These are phyloP conservation scores for Ambrosiella xylebori DNA, from an alignment of 2,329 filamentous ascomycete species.

Conservation along the genomic window DNA sequence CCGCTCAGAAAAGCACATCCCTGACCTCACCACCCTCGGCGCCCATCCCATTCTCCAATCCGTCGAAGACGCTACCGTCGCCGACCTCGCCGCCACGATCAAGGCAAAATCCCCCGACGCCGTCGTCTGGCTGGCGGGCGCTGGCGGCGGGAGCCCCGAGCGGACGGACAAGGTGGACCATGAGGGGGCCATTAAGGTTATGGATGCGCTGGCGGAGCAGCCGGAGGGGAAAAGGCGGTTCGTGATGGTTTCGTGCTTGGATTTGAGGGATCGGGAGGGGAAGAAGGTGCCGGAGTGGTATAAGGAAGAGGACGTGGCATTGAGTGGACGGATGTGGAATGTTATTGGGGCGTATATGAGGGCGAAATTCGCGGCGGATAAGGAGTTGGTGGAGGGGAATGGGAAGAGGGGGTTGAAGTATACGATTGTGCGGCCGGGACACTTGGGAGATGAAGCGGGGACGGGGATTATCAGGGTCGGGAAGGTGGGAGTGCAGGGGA, in stretches of 20 bases:
- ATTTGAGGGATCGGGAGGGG: constrained; percentile 24
- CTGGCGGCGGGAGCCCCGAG: constrained; percentile 17
- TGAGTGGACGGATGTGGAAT: constrained; percentile 23
- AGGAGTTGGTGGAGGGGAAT: constrained; percentile 18
- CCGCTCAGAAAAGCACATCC: constrained; percentile 19
- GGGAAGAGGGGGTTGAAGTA: constrained; percentile 23
- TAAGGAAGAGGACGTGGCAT: constrained; percentile 21
- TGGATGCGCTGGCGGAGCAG: constrained; percentile 25
- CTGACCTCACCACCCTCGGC: constrained; percentile 23
- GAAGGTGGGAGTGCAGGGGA: constrained; percentile 22
- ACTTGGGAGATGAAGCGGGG: constrained; percentile 22
- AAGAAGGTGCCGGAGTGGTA: constrained; percentile 27
- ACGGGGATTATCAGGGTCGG: constrained; percentile 26
- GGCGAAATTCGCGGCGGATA: constrained; percentile 27
- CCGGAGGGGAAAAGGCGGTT: constrained; percentile 22
- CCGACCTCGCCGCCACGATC: constrained; percentile 23
- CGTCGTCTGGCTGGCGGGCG: constrained; percentile 21
- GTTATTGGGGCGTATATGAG: constrained; percentile 24
- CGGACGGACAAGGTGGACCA: constrained; percentile 28
- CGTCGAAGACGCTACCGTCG: constrained; percentile 23
- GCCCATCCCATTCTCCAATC: constrained; percentile 26
- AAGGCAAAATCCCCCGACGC: constrained; percentile 18
- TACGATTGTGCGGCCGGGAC: constrained; percentile 28
- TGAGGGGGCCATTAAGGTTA: constrained; percentile 27
- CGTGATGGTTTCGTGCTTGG: constrained; percentile 28